A percentile compares a stretch with the other conserved stretches of the same genome.
Evolutionary conservation across 2,329 filamentous ascomycete species (phyloP).

Genomic region (Lasiodiplodia sp.): DNA sequence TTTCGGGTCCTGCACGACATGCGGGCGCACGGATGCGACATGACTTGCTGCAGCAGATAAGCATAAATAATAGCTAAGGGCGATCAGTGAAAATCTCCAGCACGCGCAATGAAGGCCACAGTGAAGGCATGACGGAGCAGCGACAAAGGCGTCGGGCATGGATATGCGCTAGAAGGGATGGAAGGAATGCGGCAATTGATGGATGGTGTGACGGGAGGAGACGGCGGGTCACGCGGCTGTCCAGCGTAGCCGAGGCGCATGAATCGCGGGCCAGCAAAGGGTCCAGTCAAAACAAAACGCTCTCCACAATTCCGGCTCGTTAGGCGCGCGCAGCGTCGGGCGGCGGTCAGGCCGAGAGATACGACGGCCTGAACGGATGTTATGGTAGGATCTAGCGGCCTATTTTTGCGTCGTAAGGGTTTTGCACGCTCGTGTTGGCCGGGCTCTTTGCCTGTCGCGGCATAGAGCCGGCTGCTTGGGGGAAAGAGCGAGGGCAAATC

Average conservation of each 20-base stretch:
- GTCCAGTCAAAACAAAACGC: constrained; percentile 22
- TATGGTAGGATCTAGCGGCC: background rate
- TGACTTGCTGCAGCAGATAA: constrained; percentile 11
- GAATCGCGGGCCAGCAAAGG: constrained; percentile 2
- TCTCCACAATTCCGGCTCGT: background rate
- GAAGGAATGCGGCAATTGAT: constrained; percentile 1
- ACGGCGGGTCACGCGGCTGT: constrained; percentile 16
- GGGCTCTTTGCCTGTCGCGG: constrained; percentile 24
- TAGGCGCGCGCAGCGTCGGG: background rate
- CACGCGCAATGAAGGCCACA: background rate
- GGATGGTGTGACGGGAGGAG: background rate
- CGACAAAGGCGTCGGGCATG: background rate
- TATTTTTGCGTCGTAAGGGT: constrained; percentile 14
- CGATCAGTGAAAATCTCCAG: background rate
- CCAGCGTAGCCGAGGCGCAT: background rate
- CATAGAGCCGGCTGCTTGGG: background rate
- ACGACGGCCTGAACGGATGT: background rate
- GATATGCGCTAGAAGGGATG: background rate
- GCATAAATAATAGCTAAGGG: background rate
- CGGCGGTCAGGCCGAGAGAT: background rate
- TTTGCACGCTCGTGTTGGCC: constrained; percentile 11
- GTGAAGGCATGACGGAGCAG: background rate
- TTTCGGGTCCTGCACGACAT: constrained; percentile 8
- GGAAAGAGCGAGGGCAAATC: constrained; percentile 20
- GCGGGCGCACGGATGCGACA: background rate